Evolutionary conservation across 257 asterid species (phyloP), one percentile per base, ranked within the genome.

Genomic region (Anisodus acutangulus): DNA sequence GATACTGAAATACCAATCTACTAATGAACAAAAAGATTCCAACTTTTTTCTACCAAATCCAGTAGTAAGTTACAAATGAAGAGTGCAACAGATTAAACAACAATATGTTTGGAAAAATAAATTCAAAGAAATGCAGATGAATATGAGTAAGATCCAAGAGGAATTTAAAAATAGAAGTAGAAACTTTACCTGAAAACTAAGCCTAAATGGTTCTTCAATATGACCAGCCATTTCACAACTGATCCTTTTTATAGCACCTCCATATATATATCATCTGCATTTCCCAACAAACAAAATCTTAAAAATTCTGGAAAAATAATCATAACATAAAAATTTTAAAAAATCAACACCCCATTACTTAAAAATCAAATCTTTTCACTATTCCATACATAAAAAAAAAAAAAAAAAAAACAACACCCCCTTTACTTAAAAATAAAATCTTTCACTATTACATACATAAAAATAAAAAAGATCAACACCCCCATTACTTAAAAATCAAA

Each of bases 171-270:
- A 49, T 17, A 41, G 17, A 63, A 7, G 55, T 11, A 45, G 9
- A 66, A 63, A 83, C 51, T 81, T 85, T 90, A 94, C 98, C 97
- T 91, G 95, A 87, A 92, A 93, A 85, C 87, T 88, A 84, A 87
- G 88, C 58, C 91, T 86, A 82, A 89, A 66, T 11, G 94, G 93
- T 80, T 91, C 97, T 87, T 87, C 92, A 88, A 92, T 88, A 89
- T 90, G 91, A 88, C 97, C 93, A 82, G 97, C 92, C 97, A 94
- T 94, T 85, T 86, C 79, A 62, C 41, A 63, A 90, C 88, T 62
- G 83, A 71, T 79, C 49, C 51, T 59, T 45, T 58, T 51, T 47
- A 68, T 7, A 82, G 26, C 8, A 51, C 15, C 64, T 53, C 26
- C 57, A 31, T 31, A 82, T 31, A 68, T 0, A 54, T 49, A 9